Percentiles rank a stretch among this genome's conserved stretches.
Evolutionary conservation across 257 asterid genomes (phyloP).

Genomic region (Lycium barbarum): DNA sequence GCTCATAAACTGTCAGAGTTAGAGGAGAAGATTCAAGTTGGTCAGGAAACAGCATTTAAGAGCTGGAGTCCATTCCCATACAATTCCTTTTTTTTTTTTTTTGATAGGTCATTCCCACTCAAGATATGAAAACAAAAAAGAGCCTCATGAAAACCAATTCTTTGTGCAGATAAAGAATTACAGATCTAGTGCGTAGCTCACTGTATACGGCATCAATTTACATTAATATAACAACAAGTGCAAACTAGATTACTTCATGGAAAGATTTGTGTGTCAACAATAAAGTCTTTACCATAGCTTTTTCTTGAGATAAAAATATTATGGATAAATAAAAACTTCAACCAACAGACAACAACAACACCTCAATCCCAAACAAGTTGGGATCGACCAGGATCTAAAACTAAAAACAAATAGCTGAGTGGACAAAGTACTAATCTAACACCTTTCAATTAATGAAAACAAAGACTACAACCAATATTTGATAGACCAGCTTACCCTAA

Average conservation of each 20-base stretch:
- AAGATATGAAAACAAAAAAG: neutral
- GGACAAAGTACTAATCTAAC: neutral
- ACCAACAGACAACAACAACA: neutral
- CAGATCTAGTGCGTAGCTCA: neutral
- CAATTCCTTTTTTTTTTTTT: no score
- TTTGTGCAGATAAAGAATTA: neutral
- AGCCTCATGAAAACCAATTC: neutral
- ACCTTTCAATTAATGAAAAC: slow-evolving; percentile 18
- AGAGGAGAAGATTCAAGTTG: slow-evolving; percentile 17
- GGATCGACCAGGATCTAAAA: neutral
- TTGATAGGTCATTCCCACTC: neutral
- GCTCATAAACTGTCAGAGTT: neutral
- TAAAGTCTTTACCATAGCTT: neutral
- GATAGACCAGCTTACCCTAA: slow-evolving; percentile 12
- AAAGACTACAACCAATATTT: neutral
- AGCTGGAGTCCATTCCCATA: slow-evolving; percentile 11
- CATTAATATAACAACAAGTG: neutral
- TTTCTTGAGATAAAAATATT: neutral
- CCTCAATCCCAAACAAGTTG: slow-evolving; percentile 22
- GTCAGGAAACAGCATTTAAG: neutral
- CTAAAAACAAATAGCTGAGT: slow-evolving; percentile 5
- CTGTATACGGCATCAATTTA: neutral
- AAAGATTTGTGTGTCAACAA: slow-evolving; percentile 4
- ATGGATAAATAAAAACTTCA: neutral
- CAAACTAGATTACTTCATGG: neutral